Evolutionary conservation across 768 basidiomycete species (phyloP), one percentile per base, ranked within the genome.

Genomic region (Tephrocybe sp.): DNA sequence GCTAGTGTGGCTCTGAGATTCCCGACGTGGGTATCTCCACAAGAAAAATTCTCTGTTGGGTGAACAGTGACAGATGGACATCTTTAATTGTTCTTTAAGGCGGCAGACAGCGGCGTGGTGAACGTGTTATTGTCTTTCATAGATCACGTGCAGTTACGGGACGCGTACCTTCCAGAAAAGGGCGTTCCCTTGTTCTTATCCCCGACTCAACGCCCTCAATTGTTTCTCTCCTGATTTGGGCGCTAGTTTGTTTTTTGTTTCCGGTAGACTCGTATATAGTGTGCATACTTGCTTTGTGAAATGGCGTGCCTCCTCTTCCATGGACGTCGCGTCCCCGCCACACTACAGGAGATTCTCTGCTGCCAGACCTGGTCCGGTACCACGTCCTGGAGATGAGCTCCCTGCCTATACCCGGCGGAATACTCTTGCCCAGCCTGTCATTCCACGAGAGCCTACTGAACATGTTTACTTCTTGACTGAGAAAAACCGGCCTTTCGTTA

Each of bases 321-420:
- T 76, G 75, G 75, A 76, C 72, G 68, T 69, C 49, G 67, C 65
- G 65, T 72, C 76, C 63, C 76, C 76, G 48, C 76, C 78, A 58
- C 68, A 65, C 58, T 78, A 79, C 69, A 69, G 73, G 68, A 72
- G 76, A 68, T 73, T 68, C 64, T 76, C 75, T 56, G 61, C 70
- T 39, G 31, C 45, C 63, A 72, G 74, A 67, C 73, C 66, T 68
- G 77, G 76, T 72, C 77, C 64, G 73, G 77, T 61, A 69, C 74
- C 76, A 68, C 62, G 60, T 61, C 71, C 74, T 69, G 70, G 59
- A 54, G 61, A 65, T 55, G 75, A 76, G 56, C 73, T 77, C 46
- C 77, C 78, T 53, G 60, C 75, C 26, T 79, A 78, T 67, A 69
- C 74, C 62, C 75, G 74, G 52, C 74, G 74, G 53, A 72, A 72